Conservation (phyloP, 148 eudicot genomes). For the Arbutus unedo region DNA sequence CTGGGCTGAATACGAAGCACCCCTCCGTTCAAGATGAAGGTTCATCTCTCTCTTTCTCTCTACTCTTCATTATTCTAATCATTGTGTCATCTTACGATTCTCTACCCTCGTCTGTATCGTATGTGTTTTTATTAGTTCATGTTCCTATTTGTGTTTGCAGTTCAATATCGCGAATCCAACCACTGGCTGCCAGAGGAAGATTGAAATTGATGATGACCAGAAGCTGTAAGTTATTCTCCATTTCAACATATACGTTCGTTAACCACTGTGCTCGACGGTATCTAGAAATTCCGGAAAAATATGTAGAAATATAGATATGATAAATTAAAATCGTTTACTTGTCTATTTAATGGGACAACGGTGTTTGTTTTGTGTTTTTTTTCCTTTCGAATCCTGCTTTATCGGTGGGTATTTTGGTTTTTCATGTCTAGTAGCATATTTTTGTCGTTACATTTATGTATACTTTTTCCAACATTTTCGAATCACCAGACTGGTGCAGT, state of each 20-base stretch:
- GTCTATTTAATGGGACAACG: too few species aligned
- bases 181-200: constrained; percentile 93
- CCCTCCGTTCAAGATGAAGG: background rate
- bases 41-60: background rate
- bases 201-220: constrained; percentile 86
- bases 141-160: constrained; percentile 30
- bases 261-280: background rate
- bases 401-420: too few species aligned
- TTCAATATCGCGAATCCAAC: constrained; percentile 89
- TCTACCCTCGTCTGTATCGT: too few species aligned
- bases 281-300: background rate
- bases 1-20: background rate
- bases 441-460: background rate
- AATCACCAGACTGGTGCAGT: background rate
- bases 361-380: too few species aligned
- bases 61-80: background rate
- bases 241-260: background rate
- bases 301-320: background rate
- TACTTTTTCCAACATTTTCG: background rate
- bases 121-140: background rate
- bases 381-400: too few species aligned
- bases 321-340: background rate
- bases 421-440: background rate
- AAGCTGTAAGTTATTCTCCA: constrained; percentile 51
- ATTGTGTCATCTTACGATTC: background rate